phyloP scores from a whole-genome alignment of 768 basidiomycete species.

The Russula sp. region DNA sequence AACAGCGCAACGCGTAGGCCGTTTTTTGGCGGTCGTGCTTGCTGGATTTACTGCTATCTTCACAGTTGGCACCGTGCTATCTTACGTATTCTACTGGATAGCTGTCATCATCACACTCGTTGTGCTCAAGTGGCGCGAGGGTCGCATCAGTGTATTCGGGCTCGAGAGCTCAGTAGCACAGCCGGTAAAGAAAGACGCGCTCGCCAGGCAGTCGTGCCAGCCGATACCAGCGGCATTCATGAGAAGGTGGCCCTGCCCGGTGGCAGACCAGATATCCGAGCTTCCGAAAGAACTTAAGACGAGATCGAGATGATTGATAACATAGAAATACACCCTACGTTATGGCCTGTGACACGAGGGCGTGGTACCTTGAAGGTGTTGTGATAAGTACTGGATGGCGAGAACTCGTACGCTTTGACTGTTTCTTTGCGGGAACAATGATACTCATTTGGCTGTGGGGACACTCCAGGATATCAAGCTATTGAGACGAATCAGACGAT shows the following conservation, averaged over 20 bases:
- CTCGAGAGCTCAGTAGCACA: background rate
- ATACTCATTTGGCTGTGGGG: background rate
- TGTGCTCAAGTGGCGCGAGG: conserved; percentile 52
- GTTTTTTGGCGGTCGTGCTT: background rate
- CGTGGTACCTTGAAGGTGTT: background rate
- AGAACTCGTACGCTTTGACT: background rate
- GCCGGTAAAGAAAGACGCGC: conserved; percentile 13
- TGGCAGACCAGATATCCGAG: conserved; percentile 1
- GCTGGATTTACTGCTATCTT: background rate
- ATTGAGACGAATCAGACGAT: too few relatives aligned
- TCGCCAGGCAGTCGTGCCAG: background rate
- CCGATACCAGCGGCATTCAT: background rate
- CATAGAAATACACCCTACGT: background rate
- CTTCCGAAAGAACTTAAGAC: conserved; percentile 8
- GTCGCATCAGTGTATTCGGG: conserved; percentile 13
- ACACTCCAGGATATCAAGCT: too few relatives aligned
- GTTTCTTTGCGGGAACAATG: background rate
- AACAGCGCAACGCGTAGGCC: conserved; percentile 67
- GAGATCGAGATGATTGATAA: background rate
- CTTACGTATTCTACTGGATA: conserved; percentile 92
- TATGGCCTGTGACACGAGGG: background rate
- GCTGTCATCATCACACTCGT: conserved; percentile 64
- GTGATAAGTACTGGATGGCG: background rate
- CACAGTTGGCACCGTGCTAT: conserved; percentile 72
- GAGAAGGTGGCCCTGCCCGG: conserved; percentile 1